A percentile compares a stretch with the other conserved stretches of the same genome.
Evolutionary conservation across 164 flowering plant species (phyloP).

Genomic region (Umbellularia californica): DNA sequence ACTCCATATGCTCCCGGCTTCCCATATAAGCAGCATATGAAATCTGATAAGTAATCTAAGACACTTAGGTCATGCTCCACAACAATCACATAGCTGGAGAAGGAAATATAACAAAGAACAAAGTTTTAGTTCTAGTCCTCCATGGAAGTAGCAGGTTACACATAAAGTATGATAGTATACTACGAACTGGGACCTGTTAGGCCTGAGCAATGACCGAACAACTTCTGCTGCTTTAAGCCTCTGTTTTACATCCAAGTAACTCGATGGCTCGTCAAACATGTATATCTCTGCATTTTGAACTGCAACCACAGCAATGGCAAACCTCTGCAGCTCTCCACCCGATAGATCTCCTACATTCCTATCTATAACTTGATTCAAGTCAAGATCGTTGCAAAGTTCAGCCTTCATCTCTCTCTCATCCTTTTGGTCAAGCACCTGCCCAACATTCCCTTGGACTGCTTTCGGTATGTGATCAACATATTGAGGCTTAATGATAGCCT

Average conservation of each 20-base stretch:
- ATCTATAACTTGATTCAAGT: constrained; percentile 88
- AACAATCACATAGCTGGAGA: constrained; percentile 92
- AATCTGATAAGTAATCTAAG: constrained; percentile 93
- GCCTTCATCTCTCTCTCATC: constrained; percentile 82
- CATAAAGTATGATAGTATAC: constrained; percentile 4
- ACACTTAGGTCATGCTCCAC: constrained; percentile 99
- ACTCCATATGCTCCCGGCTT: constrained; percentile 98
- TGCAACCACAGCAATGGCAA: constrained; percentile 98
- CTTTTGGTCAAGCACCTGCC: constrained; percentile 90
- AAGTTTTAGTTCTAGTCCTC: background rate
- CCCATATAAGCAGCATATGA: constrained; percentile 98
- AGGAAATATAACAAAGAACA: constrained; percentile 8
- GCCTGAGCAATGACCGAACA: constrained; percentile 81
- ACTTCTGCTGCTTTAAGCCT: constrained; percentile 99
- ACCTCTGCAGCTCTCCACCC: constrained; percentile 98
- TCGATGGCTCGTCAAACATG: constrained; percentile 99
- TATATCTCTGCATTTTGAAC: constrained; percentile 93
- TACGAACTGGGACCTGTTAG: constrained; percentile 53
- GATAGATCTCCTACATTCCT: constrained; percentile 96
- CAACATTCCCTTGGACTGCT: constrained; percentile 96
- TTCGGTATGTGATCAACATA: constrained; percentile 97
- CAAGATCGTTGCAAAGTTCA: constrained; percentile 71
- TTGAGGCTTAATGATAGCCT: constrained; percentile 98
- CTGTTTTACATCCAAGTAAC: constrained; percentile 98
- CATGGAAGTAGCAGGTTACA: background rate